Percentiles rank a stretch among this genome's conserved stretches.
Conservation (phyloP, 2,329 filamentous ascomycete species). For the Chalara sp. region DNA sequence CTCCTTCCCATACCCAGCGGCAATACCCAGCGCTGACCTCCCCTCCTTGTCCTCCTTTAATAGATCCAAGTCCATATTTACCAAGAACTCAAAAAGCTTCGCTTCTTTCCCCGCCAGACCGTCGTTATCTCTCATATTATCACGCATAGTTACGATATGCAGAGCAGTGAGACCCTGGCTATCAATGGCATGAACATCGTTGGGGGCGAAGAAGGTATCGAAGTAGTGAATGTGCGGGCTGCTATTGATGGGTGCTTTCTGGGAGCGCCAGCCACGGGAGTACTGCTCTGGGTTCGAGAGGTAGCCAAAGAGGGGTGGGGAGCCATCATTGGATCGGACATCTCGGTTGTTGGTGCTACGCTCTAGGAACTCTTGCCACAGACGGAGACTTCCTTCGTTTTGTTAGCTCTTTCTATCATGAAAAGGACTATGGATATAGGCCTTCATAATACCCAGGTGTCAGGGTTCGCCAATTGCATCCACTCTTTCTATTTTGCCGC, state of each 20-base stretch:
- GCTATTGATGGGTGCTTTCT: constrained; percentile 1
- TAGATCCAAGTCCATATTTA: constrained; percentile 7
- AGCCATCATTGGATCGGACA: constrained; percentile 7
- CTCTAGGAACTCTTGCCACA: constrained; percentile 14
- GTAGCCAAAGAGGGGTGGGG: constrained; percentile 10
- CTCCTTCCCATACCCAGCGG: constrained; percentile 3
- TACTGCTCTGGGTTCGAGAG: constrained; percentile 4
- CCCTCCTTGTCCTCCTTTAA: constrained; percentile 4
- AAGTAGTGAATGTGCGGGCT: constrained; percentile 9
- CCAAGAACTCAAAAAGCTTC: constrained; percentile 11
- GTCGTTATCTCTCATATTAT: too few species aligned
- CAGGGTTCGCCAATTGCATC: too few species aligned
- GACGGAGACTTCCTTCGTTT: constrained; percentile 6
- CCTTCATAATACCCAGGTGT: too few species aligned
- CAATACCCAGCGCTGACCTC: constrained; percentile 4
- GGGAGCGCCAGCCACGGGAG: too few species aligned
- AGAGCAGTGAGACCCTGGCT: constrained; percentile 9
- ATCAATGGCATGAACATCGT: constrained; percentile 11
- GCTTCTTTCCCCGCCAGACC: constrained; percentile 7
- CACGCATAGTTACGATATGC: constrained; percentile 10
- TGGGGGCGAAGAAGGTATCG: constrained; percentile 7
- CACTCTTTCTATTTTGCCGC: too few species aligned
- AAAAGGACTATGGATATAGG: too few species aligned
- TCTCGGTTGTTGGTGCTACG: constrained; percentile 13
- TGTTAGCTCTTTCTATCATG: not conserved